A percentile compares a stretch with the other conserved stretches of the same genome.
Conservation (phyloP, 139 green algal species). For the Volvox africanus region DNA sequence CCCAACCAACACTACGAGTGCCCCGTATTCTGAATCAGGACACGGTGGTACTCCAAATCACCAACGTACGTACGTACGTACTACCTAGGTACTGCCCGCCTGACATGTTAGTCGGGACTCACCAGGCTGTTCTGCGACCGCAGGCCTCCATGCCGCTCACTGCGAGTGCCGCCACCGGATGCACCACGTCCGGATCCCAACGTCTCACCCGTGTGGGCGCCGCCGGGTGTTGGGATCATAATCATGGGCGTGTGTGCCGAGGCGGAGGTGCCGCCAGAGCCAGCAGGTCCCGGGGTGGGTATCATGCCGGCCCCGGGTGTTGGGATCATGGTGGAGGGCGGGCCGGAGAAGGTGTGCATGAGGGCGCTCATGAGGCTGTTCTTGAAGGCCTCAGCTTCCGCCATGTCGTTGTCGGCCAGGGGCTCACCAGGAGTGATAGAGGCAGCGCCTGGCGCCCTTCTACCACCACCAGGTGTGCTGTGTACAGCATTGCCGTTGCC, state of each 20-base stretch:
- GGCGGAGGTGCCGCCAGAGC: background rate
- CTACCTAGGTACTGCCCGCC: too few relatives aligned
- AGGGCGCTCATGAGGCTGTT: constrained; percentile 32
- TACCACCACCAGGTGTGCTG: background rate
- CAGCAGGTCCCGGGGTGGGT: constrained; percentile 5
- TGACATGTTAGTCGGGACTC: background rate
- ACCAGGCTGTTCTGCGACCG: constrained; percentile 33
- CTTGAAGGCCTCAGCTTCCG: constrained; percentile 42
- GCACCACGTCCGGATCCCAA: background rate
- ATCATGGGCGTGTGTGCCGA: constrained; percentile 1
- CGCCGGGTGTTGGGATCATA: constrained; percentile 39
- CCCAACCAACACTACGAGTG: too few relatives aligned
- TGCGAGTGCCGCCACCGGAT: background rate
- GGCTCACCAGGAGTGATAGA: background rate
- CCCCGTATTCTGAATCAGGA: too few relatives aligned
- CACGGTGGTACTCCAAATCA: too few relatives aligned
- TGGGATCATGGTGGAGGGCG: constrained; percentile 17
- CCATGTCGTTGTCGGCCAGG: constrained; percentile 31
- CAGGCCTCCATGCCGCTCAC: background rate
- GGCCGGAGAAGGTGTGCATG: constrained; percentile 28
- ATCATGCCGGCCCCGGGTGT: constrained; percentile 28
- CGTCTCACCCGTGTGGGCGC: background rate
- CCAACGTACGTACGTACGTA: too few relatives aligned
- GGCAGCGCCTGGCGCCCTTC: background rate
- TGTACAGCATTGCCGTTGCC: background rate